phyloP scores from a whole-genome alignment of 352 stramenopile species.

The Phytophthora constricta region DNA sequence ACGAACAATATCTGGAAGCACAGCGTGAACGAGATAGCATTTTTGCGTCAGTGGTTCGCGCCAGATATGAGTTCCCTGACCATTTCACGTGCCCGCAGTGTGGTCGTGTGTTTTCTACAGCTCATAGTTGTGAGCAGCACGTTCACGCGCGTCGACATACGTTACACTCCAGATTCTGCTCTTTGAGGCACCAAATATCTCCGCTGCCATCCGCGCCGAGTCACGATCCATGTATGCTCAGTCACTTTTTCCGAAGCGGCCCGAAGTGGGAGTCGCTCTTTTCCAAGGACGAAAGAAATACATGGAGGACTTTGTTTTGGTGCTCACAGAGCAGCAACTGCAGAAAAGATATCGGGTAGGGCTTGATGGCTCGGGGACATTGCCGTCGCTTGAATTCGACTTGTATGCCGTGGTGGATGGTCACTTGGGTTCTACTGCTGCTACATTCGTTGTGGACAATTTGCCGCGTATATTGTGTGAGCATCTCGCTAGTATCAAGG shows the following conservation, averaged over 20 bases:
- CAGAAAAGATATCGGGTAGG: conserved; percentile 3
- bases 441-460: conserved; percentile 76
- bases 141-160: conserved; percentile 54
- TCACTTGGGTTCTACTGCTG: conserved; percentile 91
- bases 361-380: background rate
- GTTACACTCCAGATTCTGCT: conserved; percentile 56
- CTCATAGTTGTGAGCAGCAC: conserved; percentile 69
- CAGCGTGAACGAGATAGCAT: conserved; percentile 54
- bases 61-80: conserved; percentile 55
- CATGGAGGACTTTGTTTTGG: conserved; percentile 91
- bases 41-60: conserved; percentile 60
- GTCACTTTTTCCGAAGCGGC: conserved; percentile 2
- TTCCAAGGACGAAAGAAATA: conserved; percentile 93
- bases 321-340: conserved; percentile 40
- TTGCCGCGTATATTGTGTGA: conserved; percentile 40
- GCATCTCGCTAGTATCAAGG: conserved; percentile 35
- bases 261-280: conserved; percentile 50
- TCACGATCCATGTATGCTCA: conserved; percentile 20
- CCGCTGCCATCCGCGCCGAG: conserved; percentile 30
- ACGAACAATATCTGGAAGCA: conserved; percentile 68
- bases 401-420: conserved; percentile 97
- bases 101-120: conserved; percentile 63
- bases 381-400: conserved; percentile 54
- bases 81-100: conserved; percentile 71
- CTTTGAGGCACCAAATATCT: conserved; percentile 42